phyloP scores from a whole-genome alignment of 148 eudicot genomes.

The Rhododendron simsii region DNA sequence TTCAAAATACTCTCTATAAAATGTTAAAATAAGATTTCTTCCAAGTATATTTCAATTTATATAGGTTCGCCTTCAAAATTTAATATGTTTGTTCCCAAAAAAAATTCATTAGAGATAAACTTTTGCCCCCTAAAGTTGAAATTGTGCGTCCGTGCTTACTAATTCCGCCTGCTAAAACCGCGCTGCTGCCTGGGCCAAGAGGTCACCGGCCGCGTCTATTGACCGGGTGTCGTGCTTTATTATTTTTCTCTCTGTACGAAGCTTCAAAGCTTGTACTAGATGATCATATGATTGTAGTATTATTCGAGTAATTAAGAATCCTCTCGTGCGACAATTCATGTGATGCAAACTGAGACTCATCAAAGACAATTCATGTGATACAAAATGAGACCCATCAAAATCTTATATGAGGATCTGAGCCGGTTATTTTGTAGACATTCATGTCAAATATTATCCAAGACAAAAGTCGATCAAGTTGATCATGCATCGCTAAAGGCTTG shows the following conservation, averaged over 20 bases:
- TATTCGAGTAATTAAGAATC: no score
- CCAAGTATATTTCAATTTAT: background rate
- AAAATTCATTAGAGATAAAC: background rate
- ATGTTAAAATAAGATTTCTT: background rate
- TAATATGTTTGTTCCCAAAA: background rate
- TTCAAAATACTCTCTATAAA: background rate
- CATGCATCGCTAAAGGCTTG: background rate
- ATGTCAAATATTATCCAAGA: background rate
- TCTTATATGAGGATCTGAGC: background rate
- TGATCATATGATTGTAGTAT: background rate
- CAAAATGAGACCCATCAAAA: background rate
- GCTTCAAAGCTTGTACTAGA: conserved; percentile 21
- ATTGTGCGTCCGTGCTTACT: background rate
- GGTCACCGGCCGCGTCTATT: conserved; percentile 17
- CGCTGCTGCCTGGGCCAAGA: background rate
- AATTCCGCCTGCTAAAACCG: background rate
- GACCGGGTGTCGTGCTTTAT: conserved; percentile 26
- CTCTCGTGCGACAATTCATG: background rate
- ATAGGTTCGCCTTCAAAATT: background rate
- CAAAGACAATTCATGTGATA: background rate
- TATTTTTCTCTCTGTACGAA: conserved; percentile 23
- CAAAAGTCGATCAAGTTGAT: background rate
- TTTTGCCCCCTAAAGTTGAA: background rate
- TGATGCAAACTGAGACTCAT: background rate
- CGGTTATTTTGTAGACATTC: background rate